Evolutionary conservation across 805 yeast genomes (phyloP), one percentile per base, ranked within the genome.

Genomic region (Komagataella kurtzmanii): DNA sequence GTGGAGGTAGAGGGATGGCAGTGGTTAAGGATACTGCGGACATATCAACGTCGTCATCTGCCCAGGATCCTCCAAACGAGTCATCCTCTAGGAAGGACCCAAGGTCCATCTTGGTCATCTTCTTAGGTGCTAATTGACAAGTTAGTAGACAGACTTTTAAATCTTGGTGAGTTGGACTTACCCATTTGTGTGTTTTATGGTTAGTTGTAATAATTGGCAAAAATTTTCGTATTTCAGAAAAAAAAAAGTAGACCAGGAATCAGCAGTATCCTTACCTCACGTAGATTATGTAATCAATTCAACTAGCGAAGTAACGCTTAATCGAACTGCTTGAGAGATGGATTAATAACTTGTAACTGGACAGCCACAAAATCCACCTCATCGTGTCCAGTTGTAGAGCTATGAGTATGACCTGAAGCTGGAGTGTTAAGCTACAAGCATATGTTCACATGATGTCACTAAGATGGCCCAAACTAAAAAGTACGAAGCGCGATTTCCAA

Each of bases 1-100:
- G 45, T n/a, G 36, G 30, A 46, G 30, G 49, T 2, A 19, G 44
- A 30, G 24, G 36, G 18, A 21, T 17, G 21, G 59, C 52, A 43
- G 60, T 57, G 17, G 63, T 57, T 51, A 81, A 77, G 46, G 78
- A 77, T 60, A 83, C 78, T 59, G 83, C 74, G 54, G 75, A 73
- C 67, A 83, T 73, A 69, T 85, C 93, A 57, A 86, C 75, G 56
- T 83, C 93, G 61, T 87, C 95, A 49, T 89, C 93, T 95, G 96
- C 87, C 36, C 88, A 81, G 50, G 83, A 79, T 50, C 80, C 81
- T 48, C 86, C 88, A 59, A 81, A 77, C 45, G 83, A 67, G 51
- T 81, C 85, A 69, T 85, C 93, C 61, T 81, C 79, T 65, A 87
- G 77, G 76, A 89, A 89, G 68, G 90, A 80, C 65, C 81, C 83